A percentile compares a stretch with the other conserved stretches of the same genome.
Conservation (phyloP, 2,329 filamentous ascomycete species). For the Pseudogymnoascus sp. region DNA sequence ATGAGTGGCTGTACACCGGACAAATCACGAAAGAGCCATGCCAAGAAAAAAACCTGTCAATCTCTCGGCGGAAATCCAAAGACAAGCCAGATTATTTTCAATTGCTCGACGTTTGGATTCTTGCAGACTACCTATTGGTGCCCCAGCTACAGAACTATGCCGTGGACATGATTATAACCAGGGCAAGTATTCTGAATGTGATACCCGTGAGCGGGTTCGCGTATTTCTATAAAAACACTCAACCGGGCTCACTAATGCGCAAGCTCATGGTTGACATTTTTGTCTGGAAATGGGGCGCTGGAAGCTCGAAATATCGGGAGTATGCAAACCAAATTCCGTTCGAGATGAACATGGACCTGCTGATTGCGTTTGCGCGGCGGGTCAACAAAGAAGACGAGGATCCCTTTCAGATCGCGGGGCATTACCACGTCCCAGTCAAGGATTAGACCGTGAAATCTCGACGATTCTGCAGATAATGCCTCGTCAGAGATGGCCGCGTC, state of each 20-base stretch:
- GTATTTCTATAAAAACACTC: neutral
- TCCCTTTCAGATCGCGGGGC: too few relatives aligned
- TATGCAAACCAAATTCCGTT: neutral
- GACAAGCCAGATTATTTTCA: neutral
- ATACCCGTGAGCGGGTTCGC: too few relatives aligned
- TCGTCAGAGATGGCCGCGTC: neutral
- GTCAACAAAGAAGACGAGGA: too few relatives aligned
- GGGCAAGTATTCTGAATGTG: too few relatives aligned
- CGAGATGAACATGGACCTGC: neutral
- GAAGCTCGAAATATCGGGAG: neutral
- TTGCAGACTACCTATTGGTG: neutral
- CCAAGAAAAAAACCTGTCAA: neutral
- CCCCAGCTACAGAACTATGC: neutral
- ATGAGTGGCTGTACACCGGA: constrained; percentile 15
- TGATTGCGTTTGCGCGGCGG: neutral
- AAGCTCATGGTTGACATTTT: neutral
- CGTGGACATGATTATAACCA: neutral
- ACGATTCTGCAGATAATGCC: neutral
- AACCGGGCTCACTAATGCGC: neutral
- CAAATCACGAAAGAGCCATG: neutral
- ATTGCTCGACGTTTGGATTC: neutral
- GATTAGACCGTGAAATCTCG: neutral
- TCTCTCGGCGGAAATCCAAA: neutral
- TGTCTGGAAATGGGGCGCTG: neutral
- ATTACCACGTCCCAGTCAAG: neutral